These are phyloP conservation scores for Byssothecium circinans DNA, from an alignment of 2,329 filamentous ascomycete genomes.

Conservation along the genomic window DNA sequence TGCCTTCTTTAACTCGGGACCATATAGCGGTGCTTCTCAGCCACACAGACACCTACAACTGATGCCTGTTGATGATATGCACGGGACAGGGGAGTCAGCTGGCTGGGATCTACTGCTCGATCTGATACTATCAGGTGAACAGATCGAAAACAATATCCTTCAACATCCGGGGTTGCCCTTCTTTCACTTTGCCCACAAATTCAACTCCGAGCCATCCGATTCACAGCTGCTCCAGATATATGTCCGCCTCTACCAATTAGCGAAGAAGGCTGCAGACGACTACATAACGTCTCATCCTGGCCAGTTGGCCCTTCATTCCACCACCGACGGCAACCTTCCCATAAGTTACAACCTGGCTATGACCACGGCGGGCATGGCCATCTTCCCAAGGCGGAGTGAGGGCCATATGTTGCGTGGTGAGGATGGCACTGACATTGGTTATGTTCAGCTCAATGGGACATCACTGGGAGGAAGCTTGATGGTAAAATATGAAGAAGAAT, in stretches of 20 bases:
- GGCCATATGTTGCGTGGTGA: conserved; percentile 46
- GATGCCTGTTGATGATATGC: conserved; percentile 67
- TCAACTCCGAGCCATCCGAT: conserved; percentile 47
- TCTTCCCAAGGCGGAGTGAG: conserved; percentile 55
- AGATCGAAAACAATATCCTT: too few relatives aligned
- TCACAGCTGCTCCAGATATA: conserved; percentile 39
- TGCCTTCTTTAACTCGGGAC: conserved; percentile 71
- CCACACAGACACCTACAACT: conserved; percentile 73
- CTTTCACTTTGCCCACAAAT: conserved; percentile 49
- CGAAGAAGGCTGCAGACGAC: conserved; percentile 39
- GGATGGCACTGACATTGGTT: conserved; percentile 41
- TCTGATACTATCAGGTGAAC: conserved; percentile 25
- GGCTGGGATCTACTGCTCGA: conserved; percentile 57
- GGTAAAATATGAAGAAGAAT: conserved; percentile 60
- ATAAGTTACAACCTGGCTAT: conserved; percentile 63
- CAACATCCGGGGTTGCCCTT: conserved; percentile 49
- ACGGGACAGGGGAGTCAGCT: conserved; percentile 41
- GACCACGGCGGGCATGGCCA: conserved; percentile 57
- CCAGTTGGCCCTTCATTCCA: conserved; percentile 25
- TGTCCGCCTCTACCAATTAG: conserved; percentile 35
- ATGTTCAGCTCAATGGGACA: conserved; percentile 59
- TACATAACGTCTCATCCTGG: conserved; percentile 46
- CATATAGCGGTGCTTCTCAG: conserved; percentile 70
- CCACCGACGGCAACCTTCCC: conserved; percentile 43
- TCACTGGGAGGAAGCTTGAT: conserved; percentile 60